These are phyloP conservation scores for Pulveroboletus sp. DNA, from an alignment of 768 basidiomycete genomes.

Conservation along the genomic window DNA sequence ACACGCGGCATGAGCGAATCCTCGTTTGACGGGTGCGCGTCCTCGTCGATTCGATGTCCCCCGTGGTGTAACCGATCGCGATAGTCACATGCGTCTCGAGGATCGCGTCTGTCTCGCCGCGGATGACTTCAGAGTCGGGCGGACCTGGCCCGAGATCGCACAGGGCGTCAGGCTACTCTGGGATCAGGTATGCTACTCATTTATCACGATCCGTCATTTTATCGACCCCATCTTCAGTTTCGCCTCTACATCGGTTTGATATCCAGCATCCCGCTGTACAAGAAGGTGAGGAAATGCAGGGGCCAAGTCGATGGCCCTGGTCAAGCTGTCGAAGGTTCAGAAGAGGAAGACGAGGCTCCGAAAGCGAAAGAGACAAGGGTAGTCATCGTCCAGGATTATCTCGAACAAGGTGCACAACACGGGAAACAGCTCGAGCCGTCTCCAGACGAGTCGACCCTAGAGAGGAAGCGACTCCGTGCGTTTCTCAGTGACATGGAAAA, in stretches of 20 bases:
- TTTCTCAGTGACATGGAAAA: constrained; percentile 63
- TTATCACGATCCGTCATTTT: background rate
- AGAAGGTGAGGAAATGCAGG: constrained; percentile 21
- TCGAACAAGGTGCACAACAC: constrained; percentile 28
- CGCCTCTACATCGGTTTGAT: constrained; percentile 31
- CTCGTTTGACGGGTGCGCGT: constrained; percentile 32
- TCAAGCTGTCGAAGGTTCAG: constrained; percentile 31
- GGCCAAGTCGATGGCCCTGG: constrained; percentile 27
- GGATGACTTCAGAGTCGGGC: constrained; percentile 31
- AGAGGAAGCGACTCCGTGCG: constrained; percentile 31
- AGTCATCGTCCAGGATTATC: constrained; percentile 25
- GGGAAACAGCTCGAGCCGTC: constrained; percentile 28
- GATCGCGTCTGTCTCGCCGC: constrained; percentile 27
- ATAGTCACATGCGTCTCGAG: constrained; percentile 11
- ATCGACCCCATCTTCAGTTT: constrained; percentile 19
- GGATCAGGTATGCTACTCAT: constrained; percentile 24
- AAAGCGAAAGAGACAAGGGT: constrained; percentile 18
- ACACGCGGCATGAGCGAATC: constrained; percentile 16
- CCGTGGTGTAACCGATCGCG: background rate
- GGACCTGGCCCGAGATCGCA: constrained; percentile 29
- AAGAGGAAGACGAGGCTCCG: constrained; percentile 25
- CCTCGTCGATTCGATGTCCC: background rate
- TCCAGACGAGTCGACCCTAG: constrained; percentile 8
- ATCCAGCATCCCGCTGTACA: constrained; percentile 30
- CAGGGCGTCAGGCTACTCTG: constrained; percentile 27